Base-by-base conservation (phyloP, 1,284 basidiomycete species). In the Grifola frondosa region DNA sequence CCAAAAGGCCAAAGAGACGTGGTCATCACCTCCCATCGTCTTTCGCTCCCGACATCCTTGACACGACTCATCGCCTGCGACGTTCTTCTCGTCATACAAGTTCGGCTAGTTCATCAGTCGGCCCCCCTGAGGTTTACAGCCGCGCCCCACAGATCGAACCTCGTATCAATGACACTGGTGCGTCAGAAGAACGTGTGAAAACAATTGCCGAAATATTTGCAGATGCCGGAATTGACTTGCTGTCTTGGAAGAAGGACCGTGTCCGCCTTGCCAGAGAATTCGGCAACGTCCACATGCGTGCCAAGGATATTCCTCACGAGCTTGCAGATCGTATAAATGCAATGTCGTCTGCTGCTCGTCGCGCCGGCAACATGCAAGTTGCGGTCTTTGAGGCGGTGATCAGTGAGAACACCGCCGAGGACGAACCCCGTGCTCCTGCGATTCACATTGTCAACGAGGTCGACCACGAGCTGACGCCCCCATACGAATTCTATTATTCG, bases 401-500 rank as follows among this genome's bases (percentile, higher is more conserved):
- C 31, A 41, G 41, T 19, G 57, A 60, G 31, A 63, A 65, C 40
- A 67, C 63, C 4, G 53, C 48, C 3, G 54, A 57, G 15, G 82
- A 87, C 50, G 88, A 90, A 54, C 81, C 78, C 0, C 59, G 74
- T 32, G 81, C 84, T 1, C 87, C 86, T 0, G 64, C 65, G 3
- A 86, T 93, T 49, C 62, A 66, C 13, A 73, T 94, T 11, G 64
- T 76, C 46, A 90, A 91, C 53, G 59, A 73, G 0, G 66, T 88
- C 16, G 86, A 88, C 46, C 62, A 71, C 6, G 81, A 86, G 43
- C 70, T 75, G 1, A 81, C 81, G 6, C 86, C 86, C 0, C 75
- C 73, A 6, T 87, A 81, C 76, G 88, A 91, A 55, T 90, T 90
- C 54, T 71, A 81, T 50, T 91, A 91, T 57, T 80, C 83, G 10